A percentile compares a stretch with the other conserved stretches of the same genome.
phyloP scores from a whole-genome alignment of 2,329 filamentous ascomycete genomes.

The Trichoderma cornu-damae region DNA sequence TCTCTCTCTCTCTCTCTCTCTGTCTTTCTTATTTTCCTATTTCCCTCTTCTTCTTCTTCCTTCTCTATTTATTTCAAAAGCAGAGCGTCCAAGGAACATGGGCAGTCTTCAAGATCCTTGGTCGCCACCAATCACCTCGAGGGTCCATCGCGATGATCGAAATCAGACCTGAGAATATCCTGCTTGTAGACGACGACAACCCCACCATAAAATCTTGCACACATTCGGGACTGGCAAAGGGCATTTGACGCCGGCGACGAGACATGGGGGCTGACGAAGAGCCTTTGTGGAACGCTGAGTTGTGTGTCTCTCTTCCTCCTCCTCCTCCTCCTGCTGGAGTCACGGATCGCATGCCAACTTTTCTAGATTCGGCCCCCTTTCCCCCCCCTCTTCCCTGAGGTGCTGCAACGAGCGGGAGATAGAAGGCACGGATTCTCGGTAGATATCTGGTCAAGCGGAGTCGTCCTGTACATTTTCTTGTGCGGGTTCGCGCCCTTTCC shows the following conservation, averaged over 20 bases:
- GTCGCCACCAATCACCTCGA: too few species aligned
- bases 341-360: neutral
- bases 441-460: conserved; percentile 79
- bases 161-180: conserved; percentile 30
- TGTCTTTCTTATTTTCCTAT: neutral
- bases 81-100: conserved; percentile 45
- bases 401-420: conserved; percentile 61
- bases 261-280: conserved; percentile 85
- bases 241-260: conserved; percentile 55
- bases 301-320: neutral
- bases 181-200: neutral
- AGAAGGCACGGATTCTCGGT: conserved; percentile 73
- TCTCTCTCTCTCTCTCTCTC: too few species aligned
- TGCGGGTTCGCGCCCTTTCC: conserved; percentile 82
- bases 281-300: conserved; percentile 64
- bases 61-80: neutral
- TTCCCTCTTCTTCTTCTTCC: neutral
- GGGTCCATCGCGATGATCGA: conserved; percentile 84
- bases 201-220: conserved; percentile 65
- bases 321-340: rapidly evolving
- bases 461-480: conserved; percentile 81
- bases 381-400: too few species aligned
- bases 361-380: neutral
- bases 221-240: conserved; percentile 88
- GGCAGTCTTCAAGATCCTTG: too few species aligned